Evolutionary conservation across 345 rosid genomes (phyloP).

Genomic region (Eucalyptus tenuipes): DNA sequence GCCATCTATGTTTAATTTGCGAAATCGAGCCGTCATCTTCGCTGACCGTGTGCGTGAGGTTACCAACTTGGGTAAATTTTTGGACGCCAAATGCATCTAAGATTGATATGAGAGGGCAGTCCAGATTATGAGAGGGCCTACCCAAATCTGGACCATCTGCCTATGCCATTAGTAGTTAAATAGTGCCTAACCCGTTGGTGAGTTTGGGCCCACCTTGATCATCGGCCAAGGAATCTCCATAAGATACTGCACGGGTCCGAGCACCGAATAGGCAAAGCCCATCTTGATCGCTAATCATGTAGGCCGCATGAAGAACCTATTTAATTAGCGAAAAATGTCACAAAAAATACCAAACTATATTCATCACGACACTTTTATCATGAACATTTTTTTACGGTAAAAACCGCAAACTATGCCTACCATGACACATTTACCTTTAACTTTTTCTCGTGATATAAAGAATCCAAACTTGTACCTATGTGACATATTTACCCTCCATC

Average conservation of each 20-base stretch:
- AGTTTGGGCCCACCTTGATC: neutral
- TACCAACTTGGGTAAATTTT: neutral
- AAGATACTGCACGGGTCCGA: no score
- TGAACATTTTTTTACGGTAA: fast-evolving
- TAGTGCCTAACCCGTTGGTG: no score
- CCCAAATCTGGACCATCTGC: neutral
- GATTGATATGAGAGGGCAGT: neutral
- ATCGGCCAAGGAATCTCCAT: no score
- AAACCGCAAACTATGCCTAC: no score
- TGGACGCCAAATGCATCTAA: neutral
- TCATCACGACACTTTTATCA: no score
- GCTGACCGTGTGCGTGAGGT: neutral
- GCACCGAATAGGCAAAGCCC: no score
- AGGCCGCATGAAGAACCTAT: neutral
- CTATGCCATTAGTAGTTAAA: neutral
- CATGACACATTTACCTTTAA: neutral
- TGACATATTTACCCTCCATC: neutral
- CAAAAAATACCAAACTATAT: no score
- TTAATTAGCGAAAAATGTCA: neutral
- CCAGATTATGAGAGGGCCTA: neutral
- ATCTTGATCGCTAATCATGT: no score
- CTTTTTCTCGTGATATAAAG: no score
- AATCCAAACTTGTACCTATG: no score
- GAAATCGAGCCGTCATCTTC: neutral
- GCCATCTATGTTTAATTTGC: neutral